phyloP scores from a whole-genome alignment of 1,284 basidiomycete species.

The Leucoagaricus sp. region DNA sequence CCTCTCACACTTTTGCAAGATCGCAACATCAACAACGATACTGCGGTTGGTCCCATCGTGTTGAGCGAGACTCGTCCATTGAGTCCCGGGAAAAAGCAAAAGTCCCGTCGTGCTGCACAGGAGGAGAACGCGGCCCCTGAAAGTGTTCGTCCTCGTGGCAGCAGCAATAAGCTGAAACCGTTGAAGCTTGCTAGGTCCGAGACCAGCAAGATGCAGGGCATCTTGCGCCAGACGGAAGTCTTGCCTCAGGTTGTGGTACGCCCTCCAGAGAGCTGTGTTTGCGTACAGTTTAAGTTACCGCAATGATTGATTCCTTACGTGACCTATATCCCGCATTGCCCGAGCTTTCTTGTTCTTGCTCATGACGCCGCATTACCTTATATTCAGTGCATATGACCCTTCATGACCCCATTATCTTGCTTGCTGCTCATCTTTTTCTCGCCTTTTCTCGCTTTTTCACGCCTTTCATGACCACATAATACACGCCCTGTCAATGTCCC shows the following conservation, averaged over 20 bases:
- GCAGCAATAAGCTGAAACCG: constrained; percentile 50
- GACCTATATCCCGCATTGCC: constrained; percentile 24
- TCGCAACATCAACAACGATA: constrained; percentile 49
- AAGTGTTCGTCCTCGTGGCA: constrained; percentile 27
- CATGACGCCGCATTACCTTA: not conserved
- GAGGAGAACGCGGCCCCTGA: constrained; percentile 47
- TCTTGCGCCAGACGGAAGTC: constrained; percentile 37
- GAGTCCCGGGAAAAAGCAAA: constrained; percentile 53
- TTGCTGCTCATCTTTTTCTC: not conserved
- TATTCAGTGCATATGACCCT: not conserved
- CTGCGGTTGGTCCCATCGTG: constrained; percentile 19
- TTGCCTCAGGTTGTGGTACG: constrained; percentile 40
- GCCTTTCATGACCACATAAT: not conserved
- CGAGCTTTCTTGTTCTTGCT: constrained; percentile 14
- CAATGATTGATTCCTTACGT: constrained; percentile 28
- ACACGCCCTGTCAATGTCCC: too few species aligned
- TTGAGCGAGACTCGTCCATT: constrained; percentile 48
- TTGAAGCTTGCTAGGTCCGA: constrained; percentile 60
- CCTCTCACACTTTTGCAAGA: constrained; percentile 66
- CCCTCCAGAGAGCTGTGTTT: constrained; percentile 37
- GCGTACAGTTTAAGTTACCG: constrained; percentile 39
- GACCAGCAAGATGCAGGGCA: constrained; percentile 57
- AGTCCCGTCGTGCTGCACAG: constrained; percentile 30
- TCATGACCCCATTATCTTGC: not conserved
- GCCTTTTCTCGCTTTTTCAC: not conserved